Evolutionary conservation across 768 basidiomycete species (phyloP), one percentile per base, ranked within the genome.

Genomic region (Hericium coralloides): DNA sequence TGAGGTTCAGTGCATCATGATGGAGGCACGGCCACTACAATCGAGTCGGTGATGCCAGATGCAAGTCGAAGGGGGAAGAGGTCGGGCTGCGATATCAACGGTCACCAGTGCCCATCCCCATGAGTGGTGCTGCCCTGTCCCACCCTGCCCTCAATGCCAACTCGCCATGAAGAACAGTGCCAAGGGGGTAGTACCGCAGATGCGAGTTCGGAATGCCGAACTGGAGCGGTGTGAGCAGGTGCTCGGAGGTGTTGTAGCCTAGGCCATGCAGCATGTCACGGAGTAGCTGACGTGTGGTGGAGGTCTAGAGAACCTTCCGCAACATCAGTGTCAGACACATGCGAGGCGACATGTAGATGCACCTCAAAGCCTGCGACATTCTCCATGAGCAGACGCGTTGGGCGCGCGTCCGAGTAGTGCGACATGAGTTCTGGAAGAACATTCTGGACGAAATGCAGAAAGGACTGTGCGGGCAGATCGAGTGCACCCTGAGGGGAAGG

Each of bases 331-430:
- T 54, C 63, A 26, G 58, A 51, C 64, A 47, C 31, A 37, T 38
- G 41, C 49, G 22, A 8, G 50, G 57, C 12, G 22, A 22, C 20
- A 52, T 18, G 38, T 22, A 31, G 4, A 14, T 54, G 64, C 66
- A 88, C 89, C 82, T 89, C 87, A 61, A 92, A 92, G 8, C 88
- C 89, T 10, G 83, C 87, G 3, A 92, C 90, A 62, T 92, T 92
- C 66, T 92, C 90, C 9, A 92, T 73, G 12, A 92, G 75, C 10
- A 92, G 65, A 57, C 76, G 78, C 3, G 69, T 70, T 4, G 90
- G 90, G 2, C n/a, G 43, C 12, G 43, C 43, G 55, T 82, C 79
- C 4, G 68, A 68, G 38, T 72, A 63, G 9, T 63, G 65, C 4
- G 60, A 57, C 9, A 72, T 78, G 52, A 92, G 67, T 25, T 79